Base-by-base conservation (phyloP, 2,329 filamentous ascomycete genomes). In the Colletotrichum sp. region DNA sequence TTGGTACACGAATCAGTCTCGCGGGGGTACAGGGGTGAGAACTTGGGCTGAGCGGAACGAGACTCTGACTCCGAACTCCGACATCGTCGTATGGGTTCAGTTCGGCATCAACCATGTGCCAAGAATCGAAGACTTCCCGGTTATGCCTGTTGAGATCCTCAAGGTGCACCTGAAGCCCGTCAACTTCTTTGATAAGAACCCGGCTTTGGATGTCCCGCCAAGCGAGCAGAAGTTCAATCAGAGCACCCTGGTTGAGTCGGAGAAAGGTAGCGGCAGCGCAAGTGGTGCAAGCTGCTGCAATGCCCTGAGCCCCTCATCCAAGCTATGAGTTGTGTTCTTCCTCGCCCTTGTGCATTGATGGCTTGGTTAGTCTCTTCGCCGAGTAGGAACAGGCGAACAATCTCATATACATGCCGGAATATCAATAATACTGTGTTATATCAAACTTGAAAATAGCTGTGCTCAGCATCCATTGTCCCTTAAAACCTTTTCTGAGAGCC, bases 91-190 rank as follows among this genome's bases (percentile, higher is more conserved):
- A 58, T 92, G 87, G 76, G 82, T 91, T 24, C 90, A 92, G 79
- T 90, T 91, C 48, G 82, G 82, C 52, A 87, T 92, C 75, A 92
- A 90, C 52, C 90, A 92, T 76, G 86, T 90, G 70, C 88, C 88
- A 0, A 82, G 88, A 30, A 86, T 89, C 16, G 90, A 92, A 80
- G 90, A 91, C 78, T 91, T 91, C 82, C 89, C 90, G 0, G 87
- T 91, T 48, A 91, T 91, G 90, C 90, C 90, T 1, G 87, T 86
- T 55, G 90, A 92, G 83, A 88, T 89, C 14, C 83, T 91, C 71
- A 86, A 84, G 69, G 84, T 89, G 10, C 85, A 84, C 79, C 78
- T 90, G 36, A 86, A 87, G 77, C 87, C 88, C 2, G 87, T 87
- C 65, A 87, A 89, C 43, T 90, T 90, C 81, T 89, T 89, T 76